Evolutionary conservation across 768 basidiomycete genomes (phyloP).

Genomic region (Kwoniella europaea): DNA sequence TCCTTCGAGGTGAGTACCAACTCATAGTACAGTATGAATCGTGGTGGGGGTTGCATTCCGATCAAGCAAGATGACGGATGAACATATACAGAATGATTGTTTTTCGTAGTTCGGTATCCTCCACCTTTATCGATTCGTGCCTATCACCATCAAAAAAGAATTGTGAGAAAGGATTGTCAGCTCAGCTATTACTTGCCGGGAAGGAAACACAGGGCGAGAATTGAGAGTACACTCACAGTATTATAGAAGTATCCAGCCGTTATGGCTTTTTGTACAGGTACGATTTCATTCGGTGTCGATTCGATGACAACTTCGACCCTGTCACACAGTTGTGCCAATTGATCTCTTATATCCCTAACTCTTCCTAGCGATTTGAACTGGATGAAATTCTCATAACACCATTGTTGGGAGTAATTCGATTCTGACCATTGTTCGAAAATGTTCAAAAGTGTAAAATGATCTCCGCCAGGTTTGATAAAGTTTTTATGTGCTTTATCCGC

Average conservation of each 20-base stretch:
- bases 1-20: conserved; percentile 97
- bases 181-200: too few species aligned
- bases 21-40: conserved; percentile 91
- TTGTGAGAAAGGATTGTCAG: too few species aligned
- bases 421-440: conserved; percentile 99
- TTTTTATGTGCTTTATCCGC: conserved; percentile 98
- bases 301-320: conserved; percentile 91
- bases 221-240: conserved; percentile 66
- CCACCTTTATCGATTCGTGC: conserved; percentile 93
- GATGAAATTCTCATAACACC: conserved; percentile 66
- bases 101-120: conserved; percentile 95
- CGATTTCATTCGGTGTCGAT: conserved; percentile 90
- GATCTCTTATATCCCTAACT: conserved; percentile 89
- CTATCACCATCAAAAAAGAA: too few species aligned
- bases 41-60: conserved; percentile 91
- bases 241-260: conserved; percentile 96
- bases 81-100: conserved; percentile 92
- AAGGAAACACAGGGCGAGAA: too few species aligned
- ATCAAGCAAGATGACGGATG: conserved; percentile 95
- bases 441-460: conserved; percentile 96
- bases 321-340: conserved; percentile 92
- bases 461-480: conserved; percentile 92
- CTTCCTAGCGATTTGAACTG: conserved; percentile 93
- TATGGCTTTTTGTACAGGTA: conserved; percentile 91
- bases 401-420: conserved; percentile 90